Percentiles rank a stretch among this genome's conserved stretches.
Conservation (phyloP, 116 monocot species). For the Phalaenopsis hybrid region DNA sequence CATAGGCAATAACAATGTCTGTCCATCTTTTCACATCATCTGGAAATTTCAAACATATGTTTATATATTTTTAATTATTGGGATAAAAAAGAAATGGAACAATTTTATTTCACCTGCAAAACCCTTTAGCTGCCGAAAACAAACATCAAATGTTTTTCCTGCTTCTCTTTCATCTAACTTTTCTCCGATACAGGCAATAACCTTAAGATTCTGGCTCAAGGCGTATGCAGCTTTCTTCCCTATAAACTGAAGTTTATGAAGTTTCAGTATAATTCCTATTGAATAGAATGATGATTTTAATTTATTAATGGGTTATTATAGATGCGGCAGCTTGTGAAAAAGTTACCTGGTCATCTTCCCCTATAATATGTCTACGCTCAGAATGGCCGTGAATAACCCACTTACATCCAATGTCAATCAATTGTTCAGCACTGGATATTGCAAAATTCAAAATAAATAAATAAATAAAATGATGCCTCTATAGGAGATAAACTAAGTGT, state of each 20-base stretch:
- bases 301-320: neutral
- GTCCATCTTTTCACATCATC: slow-evolving; percentile 76
- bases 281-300: neutral
- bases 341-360: slow-evolving; percentile 83
- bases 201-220: slow-evolving; percentile 76
- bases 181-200: slow-evolving; percentile 98
- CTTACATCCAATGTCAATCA: slow-evolving; percentile 86
- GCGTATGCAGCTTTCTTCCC: slow-evolving; percentile 99
- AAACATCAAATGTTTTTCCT: slow-evolving; percentile 98
- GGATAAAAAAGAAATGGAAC: neutral
- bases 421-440: slow-evolving; percentile 75
- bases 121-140: slow-evolving; percentile 85
- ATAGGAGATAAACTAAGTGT: neutral
- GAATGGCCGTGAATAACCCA: slow-evolving; percentile 99
- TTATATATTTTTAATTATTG: neutral
- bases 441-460: neutral
- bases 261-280: neutral
- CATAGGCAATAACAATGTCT: slow-evolving; percentile 91
- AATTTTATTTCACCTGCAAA: slow-evolving; percentile 57
- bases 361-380: slow-evolving; percentile 85
- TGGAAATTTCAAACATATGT: slow-evolving; percentile 13
- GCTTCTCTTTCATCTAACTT: slow-evolving; percentile 94
- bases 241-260: slow-evolving; percentile 63
- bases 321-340: neutral
- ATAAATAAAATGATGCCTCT: neutral